A percentile compares a stretch with the other conserved stretches of the same genome.
phyloP scores from a whole-genome alignment of 768 basidiomycete genomes.

The Russula emetica region DNA sequence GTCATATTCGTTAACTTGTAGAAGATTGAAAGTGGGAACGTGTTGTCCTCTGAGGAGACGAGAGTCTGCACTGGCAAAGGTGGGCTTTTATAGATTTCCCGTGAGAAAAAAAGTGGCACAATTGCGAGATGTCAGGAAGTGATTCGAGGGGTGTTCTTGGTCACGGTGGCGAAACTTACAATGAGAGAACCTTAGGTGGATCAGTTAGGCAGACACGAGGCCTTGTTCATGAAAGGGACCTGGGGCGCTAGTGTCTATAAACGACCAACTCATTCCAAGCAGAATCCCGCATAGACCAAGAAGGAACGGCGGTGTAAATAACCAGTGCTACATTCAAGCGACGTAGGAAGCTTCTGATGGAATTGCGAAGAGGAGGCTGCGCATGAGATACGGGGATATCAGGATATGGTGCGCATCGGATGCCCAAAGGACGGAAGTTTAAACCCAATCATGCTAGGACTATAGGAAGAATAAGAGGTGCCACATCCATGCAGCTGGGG shows the following conservation, averaged over 20 bases:
- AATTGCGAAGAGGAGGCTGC: no score
- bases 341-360: neutral
- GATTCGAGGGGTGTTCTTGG: neutral
- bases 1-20: neutral
- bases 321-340: neutral
- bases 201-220: neutral
- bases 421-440: neutral
- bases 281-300: neutral
- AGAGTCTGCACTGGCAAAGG: neutral
- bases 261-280: neutral
- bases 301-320: neutral
- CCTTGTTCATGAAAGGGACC: neutral
- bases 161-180: neutral
- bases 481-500: neutral
- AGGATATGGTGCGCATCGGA: neutral
- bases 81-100: neutral
- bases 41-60: neutral
- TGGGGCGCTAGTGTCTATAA: neutral
- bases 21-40: neutral
- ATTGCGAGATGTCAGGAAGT: neutral
- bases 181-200: neutral
- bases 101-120: neutral
- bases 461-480: neutral
- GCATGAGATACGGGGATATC: neutral
- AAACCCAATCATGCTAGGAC: neutral